These are phyloP conservation scores for Remersonia thermophila DNA, from an alignment of 2,329 filamentous ascomycete species.

Conservation along the genomic window DNA sequence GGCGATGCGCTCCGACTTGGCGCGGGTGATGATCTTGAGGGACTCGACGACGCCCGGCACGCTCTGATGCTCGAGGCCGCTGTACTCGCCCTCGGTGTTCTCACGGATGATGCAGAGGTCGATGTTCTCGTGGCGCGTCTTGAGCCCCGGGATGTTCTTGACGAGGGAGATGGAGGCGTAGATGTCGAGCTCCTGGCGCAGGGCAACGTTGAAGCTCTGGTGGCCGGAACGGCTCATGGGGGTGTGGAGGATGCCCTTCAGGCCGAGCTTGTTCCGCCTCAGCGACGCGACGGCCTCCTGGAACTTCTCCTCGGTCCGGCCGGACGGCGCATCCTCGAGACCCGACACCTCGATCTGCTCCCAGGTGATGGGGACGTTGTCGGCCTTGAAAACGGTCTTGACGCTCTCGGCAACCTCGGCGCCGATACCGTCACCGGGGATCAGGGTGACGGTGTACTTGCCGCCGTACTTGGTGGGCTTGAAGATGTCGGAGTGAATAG, in stretches of 20 bases:
- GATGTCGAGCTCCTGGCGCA: constrained; percentile 98
- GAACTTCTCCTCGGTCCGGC: constrained; percentile 90
- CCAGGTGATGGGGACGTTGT: constrained; percentile 98
- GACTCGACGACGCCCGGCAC: constrained; percentile 95
- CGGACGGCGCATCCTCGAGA: constrained; percentile 56
- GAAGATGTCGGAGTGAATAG: constrained; percentile 89
- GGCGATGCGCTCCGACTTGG: constrained; percentile 97
- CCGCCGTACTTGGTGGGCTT: constrained; percentile 98
- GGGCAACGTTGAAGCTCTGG: constrained; percentile 98
- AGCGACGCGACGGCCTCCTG: constrained; percentile 89
- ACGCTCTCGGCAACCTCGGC: constrained; percentile 96
- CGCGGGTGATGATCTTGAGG: constrained; percentile 98
- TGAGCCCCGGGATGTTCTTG: constrained; percentile 99
- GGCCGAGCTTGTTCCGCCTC: constrained; percentile 94
- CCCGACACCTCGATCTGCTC: constrained; percentile 95
- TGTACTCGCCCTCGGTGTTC: constrained; percentile 99
- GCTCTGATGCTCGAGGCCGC: constrained; percentile 95
- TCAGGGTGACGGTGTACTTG: constrained; percentile 98
- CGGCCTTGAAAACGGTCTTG: constrained; percentile 98
- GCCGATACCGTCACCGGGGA: constrained; percentile 97
- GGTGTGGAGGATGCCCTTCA: constrained; percentile 98
- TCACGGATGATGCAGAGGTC: constrained; percentile 99
- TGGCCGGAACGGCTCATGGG: constrained; percentile 93
- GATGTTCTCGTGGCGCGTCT: constrained; percentile 93
- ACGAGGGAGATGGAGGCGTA: constrained; percentile 96